Conservation (phyloP, 306 rosid genomes). For the Oxytropis ochrocephala region DNA sequence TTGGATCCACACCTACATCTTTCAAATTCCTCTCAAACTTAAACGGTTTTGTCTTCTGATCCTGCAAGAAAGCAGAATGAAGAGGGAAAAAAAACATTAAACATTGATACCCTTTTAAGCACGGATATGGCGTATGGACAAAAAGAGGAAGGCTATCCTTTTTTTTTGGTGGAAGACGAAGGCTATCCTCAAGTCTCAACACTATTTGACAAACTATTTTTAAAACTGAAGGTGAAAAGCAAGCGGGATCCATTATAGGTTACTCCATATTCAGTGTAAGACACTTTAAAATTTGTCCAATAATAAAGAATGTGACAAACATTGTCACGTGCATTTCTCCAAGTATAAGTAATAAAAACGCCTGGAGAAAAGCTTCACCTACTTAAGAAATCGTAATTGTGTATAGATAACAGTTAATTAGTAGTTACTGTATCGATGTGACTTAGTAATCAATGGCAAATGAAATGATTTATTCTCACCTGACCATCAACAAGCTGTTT, state of each 20-base stretch:
- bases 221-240: neutral
- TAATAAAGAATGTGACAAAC: neutral
- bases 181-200: too few species aligned
- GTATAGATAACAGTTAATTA: neutral
- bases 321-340: neutral
- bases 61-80: constrained; percentile 35
- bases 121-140: too few species aligned
- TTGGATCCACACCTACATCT: constrained; percentile 59
- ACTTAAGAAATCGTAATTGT: neutral
- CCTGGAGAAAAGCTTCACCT: neutral
- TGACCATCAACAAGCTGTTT: constrained; percentile 57
- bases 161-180: too few species aligned
- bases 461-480: constrained; percentile 44
- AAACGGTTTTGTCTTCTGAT: constrained; percentile 30
- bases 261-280: neutral
- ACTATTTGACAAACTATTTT: neutral
- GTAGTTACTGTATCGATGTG: neutral
- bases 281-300: too few species aligned
- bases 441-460: neutral
- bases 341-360: neutral
- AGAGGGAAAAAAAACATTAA: neutral
- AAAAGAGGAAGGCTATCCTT: too few species aligned
- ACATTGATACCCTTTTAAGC: too few species aligned
- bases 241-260: neutral
- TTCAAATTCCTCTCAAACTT: constrained; percentile 37